A percentile compares a stretch with the other conserved stretches of the same genome.
These are phyloP conservation scores for Gilbertella persicaria DNA, from an alignment of 371 early-diverging fungal species.

Conservation along the genomic window DNA sequence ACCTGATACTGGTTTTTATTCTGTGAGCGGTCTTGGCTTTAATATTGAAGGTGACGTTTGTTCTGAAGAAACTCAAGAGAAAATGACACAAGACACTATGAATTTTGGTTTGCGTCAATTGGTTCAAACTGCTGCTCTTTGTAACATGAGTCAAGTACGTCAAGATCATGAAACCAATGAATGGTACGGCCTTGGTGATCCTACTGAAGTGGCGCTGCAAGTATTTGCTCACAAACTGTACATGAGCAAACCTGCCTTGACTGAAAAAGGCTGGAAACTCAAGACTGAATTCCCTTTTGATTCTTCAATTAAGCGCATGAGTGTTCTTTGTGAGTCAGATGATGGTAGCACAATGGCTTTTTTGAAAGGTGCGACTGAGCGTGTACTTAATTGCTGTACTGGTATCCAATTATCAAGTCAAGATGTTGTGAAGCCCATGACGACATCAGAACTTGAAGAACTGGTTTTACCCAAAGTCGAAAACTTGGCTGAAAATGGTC, in stretches of 20 bases:
- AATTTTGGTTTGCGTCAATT: conserved; percentile 33
- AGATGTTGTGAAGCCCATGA: conserved; percentile 48
- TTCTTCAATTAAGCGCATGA: conserved; percentile 90
- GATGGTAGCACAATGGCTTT: conserved; percentile 48
- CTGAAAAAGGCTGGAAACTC: conserved; percentile 57
- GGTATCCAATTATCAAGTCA: conserved; percentile 42
- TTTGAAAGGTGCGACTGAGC: conserved; percentile 96
- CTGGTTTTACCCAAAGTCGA: conserved; percentile 58
- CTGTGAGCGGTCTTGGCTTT: conserved; percentile 62
- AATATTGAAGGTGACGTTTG: conserved; percentile 24
- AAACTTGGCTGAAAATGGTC: conserved; percentile 56
- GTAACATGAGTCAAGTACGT: conserved; percentile 71
- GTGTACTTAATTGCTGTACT: conserved; percentile 78
- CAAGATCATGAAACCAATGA: conserved; percentile 57
- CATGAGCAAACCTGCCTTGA: conserved; percentile 62
- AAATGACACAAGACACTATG: conserved; percentile 32
- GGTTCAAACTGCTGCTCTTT: conserved; percentile 59
- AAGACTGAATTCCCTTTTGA: conserved; percentile 81
- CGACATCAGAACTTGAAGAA: conserved; percentile 46
- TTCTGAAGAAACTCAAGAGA: conserved; percentile 22
- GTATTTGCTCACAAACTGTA: conserved; percentile 73
- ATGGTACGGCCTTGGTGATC: conserved; percentile 77
- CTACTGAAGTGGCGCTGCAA: conserved; percentile 77
- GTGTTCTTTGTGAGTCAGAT: conserved; percentile 64
- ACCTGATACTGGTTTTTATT: conserved; percentile 59